These are phyloP conservation scores for Rhizophora mangle DNA, from an alignment of 345 rosid species.

Conservation along the genomic window DNA sequence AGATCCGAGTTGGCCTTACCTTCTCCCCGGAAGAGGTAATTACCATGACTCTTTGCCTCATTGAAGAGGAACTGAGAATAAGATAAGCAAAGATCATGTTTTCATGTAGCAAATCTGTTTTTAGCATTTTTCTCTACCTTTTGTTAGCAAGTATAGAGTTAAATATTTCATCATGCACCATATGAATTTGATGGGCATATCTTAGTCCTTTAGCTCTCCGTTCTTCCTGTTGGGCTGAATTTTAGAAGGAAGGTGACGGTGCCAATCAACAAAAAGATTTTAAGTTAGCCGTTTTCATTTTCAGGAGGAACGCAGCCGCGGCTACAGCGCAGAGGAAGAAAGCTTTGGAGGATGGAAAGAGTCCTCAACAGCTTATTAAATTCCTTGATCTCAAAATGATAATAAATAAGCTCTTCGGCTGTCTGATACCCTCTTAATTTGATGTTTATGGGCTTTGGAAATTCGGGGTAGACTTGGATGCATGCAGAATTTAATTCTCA, in stretches of 20 bases:
- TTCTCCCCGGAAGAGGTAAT: constrained; percentile 32
- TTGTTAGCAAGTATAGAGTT: no score
- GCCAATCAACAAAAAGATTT: background rate
- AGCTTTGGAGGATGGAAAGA: constrained; percentile 66
- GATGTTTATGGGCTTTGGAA: background rate
- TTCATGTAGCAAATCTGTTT: no score
- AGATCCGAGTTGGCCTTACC: constrained; percentile 34
- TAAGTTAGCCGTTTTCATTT: background rate
- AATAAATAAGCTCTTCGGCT: background rate
- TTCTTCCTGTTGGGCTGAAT: no score
- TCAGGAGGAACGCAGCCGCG: constrained; percentile 36
- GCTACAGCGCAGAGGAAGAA: constrained; percentile 29
- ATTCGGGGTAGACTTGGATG: background rate
- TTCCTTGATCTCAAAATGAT: background rate
- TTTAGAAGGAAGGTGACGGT: no score
- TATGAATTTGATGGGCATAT: no score
- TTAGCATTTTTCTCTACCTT: no score
- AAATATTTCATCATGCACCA: no score
- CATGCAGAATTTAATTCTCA: background rate
- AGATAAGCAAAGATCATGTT: background rate
- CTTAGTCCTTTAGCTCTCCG: no score
- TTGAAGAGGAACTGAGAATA: background rate
- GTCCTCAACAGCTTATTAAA: constrained; percentile 30
- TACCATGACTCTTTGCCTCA: background rate
- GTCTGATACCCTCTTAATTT: background rate